Percentiles rank a stretch among this genome's conserved stretches.
These are phyloP conservation scores for Apium graveolens DNA, from an alignment of 129 eudicot genomes.

Conservation along the genomic window DNA sequence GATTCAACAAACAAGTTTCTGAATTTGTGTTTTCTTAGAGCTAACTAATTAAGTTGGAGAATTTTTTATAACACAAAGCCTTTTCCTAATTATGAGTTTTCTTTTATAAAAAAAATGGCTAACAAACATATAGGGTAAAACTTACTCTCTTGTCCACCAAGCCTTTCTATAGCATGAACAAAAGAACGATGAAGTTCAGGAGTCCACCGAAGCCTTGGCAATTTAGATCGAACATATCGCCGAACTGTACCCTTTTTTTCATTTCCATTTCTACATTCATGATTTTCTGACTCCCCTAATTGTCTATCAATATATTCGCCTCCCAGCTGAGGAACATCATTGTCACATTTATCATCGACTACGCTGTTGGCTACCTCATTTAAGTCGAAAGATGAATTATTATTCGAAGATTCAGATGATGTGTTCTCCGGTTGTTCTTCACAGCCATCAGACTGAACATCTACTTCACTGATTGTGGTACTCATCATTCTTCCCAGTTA, in stretches of 20 bases:
- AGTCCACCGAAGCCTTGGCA: conserved; percentile 95
- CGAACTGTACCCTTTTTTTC: conserved; percentile 37
- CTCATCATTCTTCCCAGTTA: neutral
- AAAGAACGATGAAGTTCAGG: conserved; percentile 80
- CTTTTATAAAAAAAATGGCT: too few relatives aligned
- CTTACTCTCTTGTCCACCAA: conserved; percentile 93
- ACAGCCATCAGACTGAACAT: conserved; percentile 21
- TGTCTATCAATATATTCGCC: conserved; percentile 23
- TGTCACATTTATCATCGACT: conserved; percentile 7
- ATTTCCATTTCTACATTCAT: conserved; percentile 3
- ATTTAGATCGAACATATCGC: conserved; percentile 63
- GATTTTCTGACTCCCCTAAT: conserved; percentile 24
- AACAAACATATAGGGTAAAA: neutral
- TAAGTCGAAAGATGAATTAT: conserved; percentile 46
- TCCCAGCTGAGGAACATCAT: conserved; percentile 20
- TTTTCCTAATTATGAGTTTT: too few relatives aligned
- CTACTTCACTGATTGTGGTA: conserved; percentile 24
- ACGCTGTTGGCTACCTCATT: conserved; percentile 55
- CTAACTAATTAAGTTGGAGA: neutral
- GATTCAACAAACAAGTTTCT: too few relatives aligned
- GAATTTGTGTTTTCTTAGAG: too few relatives aligned
- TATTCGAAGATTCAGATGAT: conserved; percentile 33
- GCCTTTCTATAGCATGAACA: conserved; percentile 67
- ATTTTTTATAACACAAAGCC: too few relatives aligned
- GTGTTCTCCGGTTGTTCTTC: conserved; percentile 24